Evolutionary conservation across 2,329 filamentous ascomycete genomes (phyloP), one percentile per base, ranked within the genome.

Genomic region (Corniculantispora saksenae): DNA sequence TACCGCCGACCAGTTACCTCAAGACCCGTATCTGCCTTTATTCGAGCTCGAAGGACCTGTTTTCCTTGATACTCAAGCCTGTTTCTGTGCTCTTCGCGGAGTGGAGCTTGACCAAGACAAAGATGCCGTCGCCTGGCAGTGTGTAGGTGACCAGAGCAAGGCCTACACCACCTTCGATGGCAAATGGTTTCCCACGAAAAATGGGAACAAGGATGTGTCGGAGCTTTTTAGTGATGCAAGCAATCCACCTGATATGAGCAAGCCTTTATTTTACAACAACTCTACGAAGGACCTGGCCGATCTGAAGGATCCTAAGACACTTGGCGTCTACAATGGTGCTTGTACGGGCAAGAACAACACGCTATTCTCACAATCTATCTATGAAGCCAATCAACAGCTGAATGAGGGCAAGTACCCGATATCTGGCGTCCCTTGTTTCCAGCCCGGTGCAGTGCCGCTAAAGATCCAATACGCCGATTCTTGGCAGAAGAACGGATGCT

Each of bases 111-210:
- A 67, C 21, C 61, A 71, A 25, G 62, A 66, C 13, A 70, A 62
- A 59, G 61, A 64, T 7, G 58, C 69, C 29, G 70, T 72, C 13
- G 71, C 72, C n/a, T 82, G 80, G 80, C 78, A 80, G 66, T 82
- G 80, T 66, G 77, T 81, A 35, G 79, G 80, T 15, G 79, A 81
- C 65, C 79, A 81, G 67, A 80, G 78, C 0, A 70, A 79, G 51
- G 73, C 79, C 1, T 80, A 80, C 61, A 67, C 65, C 2, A 71
- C 72, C 21, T 77, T 69, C 23, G 74, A 70, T 3, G 80, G 80
- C 5, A 81, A 81, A 65, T 82, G 80, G 80, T 82, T 79, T 66
- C 71, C 74, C 15, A 70, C 75, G 27, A 60, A 72, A 2, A 69
- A 76, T 25, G 71, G 67, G 13, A 72, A 64, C 17, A 67, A 13